These are phyloP conservation scores for Talaromyces piceae DNA, from an alignment of 2,329 filamentous ascomycete species.

Conservation along the genomic window DNA sequence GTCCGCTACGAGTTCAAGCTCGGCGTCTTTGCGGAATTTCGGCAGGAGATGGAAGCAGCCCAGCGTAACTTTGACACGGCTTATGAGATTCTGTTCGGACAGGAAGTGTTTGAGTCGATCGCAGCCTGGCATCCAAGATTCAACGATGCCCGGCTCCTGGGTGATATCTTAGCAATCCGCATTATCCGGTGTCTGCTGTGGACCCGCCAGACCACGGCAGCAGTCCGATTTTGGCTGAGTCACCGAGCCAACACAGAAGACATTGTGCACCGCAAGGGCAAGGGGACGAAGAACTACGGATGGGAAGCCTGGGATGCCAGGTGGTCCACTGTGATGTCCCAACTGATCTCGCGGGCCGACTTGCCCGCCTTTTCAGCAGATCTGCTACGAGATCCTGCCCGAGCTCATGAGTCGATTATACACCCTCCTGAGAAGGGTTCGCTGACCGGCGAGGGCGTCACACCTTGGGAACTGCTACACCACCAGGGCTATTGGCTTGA, in stretches of 20 bases:
- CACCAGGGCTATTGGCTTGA: conserved; percentile 57
- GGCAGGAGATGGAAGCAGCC: conserved; percentile 85
- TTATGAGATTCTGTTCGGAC: conserved; percentile 72
- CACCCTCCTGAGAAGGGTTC: conserved; percentile 46
- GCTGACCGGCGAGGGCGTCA: conserved; percentile 41
- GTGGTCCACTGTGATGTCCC: conserved; percentile 56
- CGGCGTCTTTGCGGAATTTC: conserved; percentile 82
- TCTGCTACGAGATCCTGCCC: conserved; percentile 17
- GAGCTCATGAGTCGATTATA: conserved; percentile 32
- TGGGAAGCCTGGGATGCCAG: conserved; percentile 91
- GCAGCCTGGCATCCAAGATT: conserved; percentile 85
- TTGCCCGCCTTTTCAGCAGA: conserved; percentile 38
- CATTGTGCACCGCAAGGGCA: conserved; percentile 73
- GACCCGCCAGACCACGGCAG: conserved; percentile 68
- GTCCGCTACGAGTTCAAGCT: conserved; percentile 93
- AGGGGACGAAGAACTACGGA: conserved; percentile 80
- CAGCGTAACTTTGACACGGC: conserved; percentile 79
- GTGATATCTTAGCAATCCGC: conserved; percentile 73
- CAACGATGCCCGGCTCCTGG: conserved; percentile 83
- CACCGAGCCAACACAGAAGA: conserved; percentile 69
- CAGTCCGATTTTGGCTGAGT: conserved; percentile 69
- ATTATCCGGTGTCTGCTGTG: conserved; percentile 76
- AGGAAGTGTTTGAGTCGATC: conserved; percentile 80
- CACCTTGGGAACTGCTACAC: conserved; percentile 53
- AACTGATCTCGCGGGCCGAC: conserved; percentile 49